A percentile compares a stretch with the other conserved stretches of the same genome.
These are phyloP conservation scores for Clavaria fumosa DNA, from an alignment of 768 basidiomycete genomes.

Conservation along the genomic window DNA sequence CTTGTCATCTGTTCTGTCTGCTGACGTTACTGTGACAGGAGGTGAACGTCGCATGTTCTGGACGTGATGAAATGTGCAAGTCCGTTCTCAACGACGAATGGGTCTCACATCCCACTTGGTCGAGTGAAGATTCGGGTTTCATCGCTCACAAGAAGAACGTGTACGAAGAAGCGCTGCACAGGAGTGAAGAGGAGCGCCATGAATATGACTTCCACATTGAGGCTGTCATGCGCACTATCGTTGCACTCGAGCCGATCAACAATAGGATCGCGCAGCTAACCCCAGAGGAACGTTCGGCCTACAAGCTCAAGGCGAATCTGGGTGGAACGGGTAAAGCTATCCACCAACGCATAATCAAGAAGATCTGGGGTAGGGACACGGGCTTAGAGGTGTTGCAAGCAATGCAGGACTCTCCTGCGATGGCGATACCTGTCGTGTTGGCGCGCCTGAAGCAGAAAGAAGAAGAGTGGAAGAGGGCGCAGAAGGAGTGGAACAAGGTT, in stretches of 20 bases:
- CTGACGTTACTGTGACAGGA: conserved; percentile 36
- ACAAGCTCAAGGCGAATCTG: conserved; percentile 81
- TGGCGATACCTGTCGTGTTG: conserved; percentile 84
- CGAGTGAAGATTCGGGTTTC: conserved; percentile 87
- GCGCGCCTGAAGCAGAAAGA: conserved; percentile 88
- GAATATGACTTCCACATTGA: conserved; percentile 99
- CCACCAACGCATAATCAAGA: conserved; percentile 88
- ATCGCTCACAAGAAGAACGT: conserved; percentile 85
- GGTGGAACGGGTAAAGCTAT: conserved; percentile 79
- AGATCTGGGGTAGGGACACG: conserved; percentile 84
- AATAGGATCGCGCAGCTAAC: conserved; percentile 71
- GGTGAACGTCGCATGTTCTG: conserved; percentile 76
- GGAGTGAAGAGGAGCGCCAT: conserved; percentile 94
- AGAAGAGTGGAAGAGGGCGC: conserved; percentile 95
- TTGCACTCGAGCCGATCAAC: conserved; percentile 80
- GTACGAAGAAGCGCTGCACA: conserved; percentile 92
- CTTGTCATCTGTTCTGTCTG: background rate
- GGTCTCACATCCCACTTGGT: conserved; percentile 95
- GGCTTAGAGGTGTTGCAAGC: conserved; percentile 71
- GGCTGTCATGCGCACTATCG: conserved; percentile 82
- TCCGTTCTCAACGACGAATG: conserved; percentile 96
- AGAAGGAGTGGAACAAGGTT: conserved; percentile 96
- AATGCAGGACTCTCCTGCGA: conserved; percentile 83
- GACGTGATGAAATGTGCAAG: conserved; percentile 93
- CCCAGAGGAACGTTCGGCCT: conserved; percentile 61